Base-by-base conservation (phyloP, 2,329 filamentous ascomycete species). In the Fusarium paranaense region DNA sequence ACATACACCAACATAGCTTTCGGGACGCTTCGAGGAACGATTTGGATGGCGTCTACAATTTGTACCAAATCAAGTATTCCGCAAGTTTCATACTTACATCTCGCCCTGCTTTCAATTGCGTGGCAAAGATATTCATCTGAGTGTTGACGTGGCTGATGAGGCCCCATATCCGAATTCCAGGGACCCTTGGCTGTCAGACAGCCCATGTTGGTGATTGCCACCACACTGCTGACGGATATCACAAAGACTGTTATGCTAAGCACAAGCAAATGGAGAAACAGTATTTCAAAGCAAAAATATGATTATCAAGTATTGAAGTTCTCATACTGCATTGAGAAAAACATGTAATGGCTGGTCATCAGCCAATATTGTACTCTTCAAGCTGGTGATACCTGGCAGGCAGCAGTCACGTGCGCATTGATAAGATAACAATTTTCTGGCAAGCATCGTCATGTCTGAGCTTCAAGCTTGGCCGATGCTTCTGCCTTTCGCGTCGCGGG, bases 401-500 rank as follows among this genome's bases (percentile, higher is more conserved):
- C 27, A 52, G 18, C 6, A n/a, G 25, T 80, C 80, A 81, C 80
- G 79, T 81, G 80, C 0, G 6, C 3, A n/a, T n/a, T 7, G 80
- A 81, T 81, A 81, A 81, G 80, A 80, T 78, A 73, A 64, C 25
- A 6, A 30, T n/a, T 56, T 54, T 54, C 10, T 54, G 32, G 62
- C 59, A 35, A 71, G 38, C 64, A 75, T 76, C 78, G 72, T 78
- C 73, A 79, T 78, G 67, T 66, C 56, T 30, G 22, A 59, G 70
- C 66, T 67, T 70, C 69, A 30, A 64, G 38, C 59, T 76, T 38
- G 35, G 45, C 33, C 25, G 18, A 52, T 52, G 47, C 57, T 20
- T 40, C 62, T 62, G 57, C 50, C 66, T 63, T n/a, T 65, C 64
- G 60, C 66, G 64, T 75, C 76, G 62, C 62, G 73, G 52, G 45